These are phyloP conservation scores for Gamarada debralockiae DNA, from an alignment of 495 filamentous ascomycete genomes.

Conservation along the genomic window DNA sequence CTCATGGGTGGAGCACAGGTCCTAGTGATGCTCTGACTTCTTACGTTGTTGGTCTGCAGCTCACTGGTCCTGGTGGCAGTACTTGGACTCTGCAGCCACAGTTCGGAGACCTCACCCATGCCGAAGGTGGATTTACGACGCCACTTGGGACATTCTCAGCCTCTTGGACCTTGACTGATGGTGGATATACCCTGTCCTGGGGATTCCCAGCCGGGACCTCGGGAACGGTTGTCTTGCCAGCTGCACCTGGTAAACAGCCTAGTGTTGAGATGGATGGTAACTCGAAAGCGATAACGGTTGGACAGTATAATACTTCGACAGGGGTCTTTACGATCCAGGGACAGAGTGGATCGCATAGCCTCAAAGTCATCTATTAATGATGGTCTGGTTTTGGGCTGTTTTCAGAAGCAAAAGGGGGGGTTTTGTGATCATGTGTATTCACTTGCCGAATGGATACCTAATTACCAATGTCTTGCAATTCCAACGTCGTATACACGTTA, in stretches of 20 bases:
- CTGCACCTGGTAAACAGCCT: neutral
- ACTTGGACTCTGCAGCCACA: slow-evolving; percentile 54
- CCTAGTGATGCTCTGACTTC: slow-evolving; percentile 55
- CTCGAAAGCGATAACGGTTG: too few species aligned
- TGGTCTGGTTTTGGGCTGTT: neutral
- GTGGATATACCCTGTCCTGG: slow-evolving; percentile 21
- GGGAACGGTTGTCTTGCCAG: slow-evolving; percentile 24
- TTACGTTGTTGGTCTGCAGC: slow-evolving; percentile 53
- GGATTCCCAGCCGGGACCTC: slow-evolving; percentile 24
- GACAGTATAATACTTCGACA: neutral
- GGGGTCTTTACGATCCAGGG: neutral
- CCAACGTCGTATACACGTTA: too few species aligned
- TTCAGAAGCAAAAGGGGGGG: too few species aligned
- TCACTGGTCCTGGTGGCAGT: slow-evolving; percentile 44
- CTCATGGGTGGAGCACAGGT: slow-evolving; percentile 55
- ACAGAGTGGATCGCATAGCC: neutral
- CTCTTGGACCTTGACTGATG: slow-evolving; percentile 15
- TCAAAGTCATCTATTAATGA: neutral
- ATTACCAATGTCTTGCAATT: too few species aligned
- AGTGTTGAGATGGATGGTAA: neutral
- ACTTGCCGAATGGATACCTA: too few species aligned
- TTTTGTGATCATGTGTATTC: too few species aligned
- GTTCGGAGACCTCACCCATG: slow-evolving; percentile 51
- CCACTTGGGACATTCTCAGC: slow-evolving; percentile 46
- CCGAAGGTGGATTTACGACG: slow-evolving; percentile 56